phyloP scores from a whole-genome alignment of 2,329 filamentous ascomycete species.

The Cladosporium sp. region DNA sequence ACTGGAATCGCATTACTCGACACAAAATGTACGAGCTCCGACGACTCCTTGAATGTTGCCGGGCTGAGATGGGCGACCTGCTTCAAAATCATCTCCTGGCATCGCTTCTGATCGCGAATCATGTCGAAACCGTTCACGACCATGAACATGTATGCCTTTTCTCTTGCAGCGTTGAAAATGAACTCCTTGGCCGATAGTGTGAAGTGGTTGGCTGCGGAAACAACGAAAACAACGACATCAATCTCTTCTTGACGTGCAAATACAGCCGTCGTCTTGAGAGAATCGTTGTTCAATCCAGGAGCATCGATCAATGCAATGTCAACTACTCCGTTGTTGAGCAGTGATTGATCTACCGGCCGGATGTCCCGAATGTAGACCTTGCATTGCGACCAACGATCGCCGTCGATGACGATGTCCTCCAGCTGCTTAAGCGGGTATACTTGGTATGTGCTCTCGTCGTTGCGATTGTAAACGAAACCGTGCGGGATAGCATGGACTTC shows the following conservation, averaged over 20 bases:
- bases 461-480: slow-evolving; percentile 69
- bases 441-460: slow-evolving; percentile 91
- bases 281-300: slow-evolving; percentile 90
- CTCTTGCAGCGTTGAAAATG: slow-evolving; percentile 87
- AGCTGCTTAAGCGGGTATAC: slow-evolving; percentile 72
- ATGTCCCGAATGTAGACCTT: slow-evolving; percentile 95
- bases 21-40: slow-evolving; percentile 93
- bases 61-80: slow-evolving; percentile 85
- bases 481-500: slow-evolving; percentile 94
- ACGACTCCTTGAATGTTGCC: slow-evolving; percentile 83
- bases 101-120: slow-evolving; percentile 84
- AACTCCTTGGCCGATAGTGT: slow-evolving; percentile 97
- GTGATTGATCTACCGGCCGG: slow-evolving; percentile 80
- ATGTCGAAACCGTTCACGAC: slow-evolving; percentile 96
- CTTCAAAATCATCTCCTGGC: slow-evolving; percentile 86
- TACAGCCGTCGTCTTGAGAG: slow-evolving; percentile 91
- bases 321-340: slow-evolving; percentile 95
- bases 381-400: slow-evolving; percentile 83
- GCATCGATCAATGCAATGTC: slow-evolving; percentile 97
- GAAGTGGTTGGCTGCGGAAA: slow-evolving; percentile 96
- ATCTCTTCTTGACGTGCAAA: slow-evolving; percentile 98
- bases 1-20: slow-evolving; percentile 92
- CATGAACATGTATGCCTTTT: slow-evolving; percentile 98
- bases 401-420: slow-evolving; percentile 85
- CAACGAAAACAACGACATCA: slow-evolving; percentile 96